Evolutionary conservation across 345 rosid genomes (phyloP), one percentile per base, ranked within the genome.

Genomic region (Draba incana): DNA sequence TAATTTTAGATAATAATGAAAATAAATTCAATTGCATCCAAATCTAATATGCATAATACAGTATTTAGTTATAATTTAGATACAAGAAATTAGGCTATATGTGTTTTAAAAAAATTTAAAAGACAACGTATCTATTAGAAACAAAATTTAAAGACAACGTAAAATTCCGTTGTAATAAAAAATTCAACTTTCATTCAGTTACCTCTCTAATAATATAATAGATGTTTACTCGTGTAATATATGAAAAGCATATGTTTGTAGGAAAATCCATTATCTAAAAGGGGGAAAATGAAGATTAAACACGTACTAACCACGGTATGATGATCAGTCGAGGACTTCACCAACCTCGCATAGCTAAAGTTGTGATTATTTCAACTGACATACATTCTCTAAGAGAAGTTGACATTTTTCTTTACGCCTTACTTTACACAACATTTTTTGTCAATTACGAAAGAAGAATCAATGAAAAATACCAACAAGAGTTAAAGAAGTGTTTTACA

Each of bases 241-340:
- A 45, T 69, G 60, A 59, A 60, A 60, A n/a, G 12, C 44, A 59
- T 38, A 44, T 8, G 20, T 38, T 27, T n/a, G n/a, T n/a, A n/a
- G 31, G 28, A 11, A 61, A 42, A 53, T 31, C 14, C 37, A 62
- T 2, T n/a, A 20, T 31, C 46, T 2, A 61, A 20, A 8, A n/a
- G 5, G 3, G 4, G 28, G 38, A 64, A 15, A 42, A 53, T 20
- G 5, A 28, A 2, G 12, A 10, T 10, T 31, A 50, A 53, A 71
- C 75, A 71, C 75, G 75, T 54, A 71, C 42, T 63, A 3, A 5
- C 75, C 69, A 71, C 75, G 75, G 68, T 62, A 27, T 71, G n/a
- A n/a, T n/a, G n/a, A n/a, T n/a, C 8, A 14, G 5, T 62, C 47
- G 48, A 70, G 44, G 27, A 51, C 25, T 20, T 51, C 52, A 70